Percentiles rank a stretch among this genome's conserved stretches.
These are phyloP conservation scores for Pestalotiopsis sp. DNA, from an alignment of 2,329 filamentous ascomycete species.

Conservation along the genomic window DNA sequence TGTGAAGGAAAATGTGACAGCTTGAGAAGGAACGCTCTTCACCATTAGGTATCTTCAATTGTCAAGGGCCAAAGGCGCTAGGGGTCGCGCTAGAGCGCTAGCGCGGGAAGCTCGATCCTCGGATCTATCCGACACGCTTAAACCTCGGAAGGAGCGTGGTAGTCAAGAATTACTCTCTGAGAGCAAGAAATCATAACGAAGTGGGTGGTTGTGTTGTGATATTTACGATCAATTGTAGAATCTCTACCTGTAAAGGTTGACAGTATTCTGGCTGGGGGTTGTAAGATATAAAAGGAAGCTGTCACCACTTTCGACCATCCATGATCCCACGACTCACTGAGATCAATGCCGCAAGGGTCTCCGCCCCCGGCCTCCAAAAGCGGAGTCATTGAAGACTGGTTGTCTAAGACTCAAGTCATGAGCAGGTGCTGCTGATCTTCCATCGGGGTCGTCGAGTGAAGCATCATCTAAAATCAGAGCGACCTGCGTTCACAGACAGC, in stretches of 20 bases:
- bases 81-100: neutral
- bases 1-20: neutral
- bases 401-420: neutral
- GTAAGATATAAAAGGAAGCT: too few species aligned
- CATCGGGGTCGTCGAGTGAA: neutral
- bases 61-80: neutral
- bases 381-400: neutral
- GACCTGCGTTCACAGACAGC: too few species aligned
- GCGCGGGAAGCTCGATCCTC: neutral
- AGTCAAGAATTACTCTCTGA: neutral
- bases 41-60: neutral
- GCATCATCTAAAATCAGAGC: neutral
- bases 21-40: neutral
- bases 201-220: too few species aligned
- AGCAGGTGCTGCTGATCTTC: neutral
- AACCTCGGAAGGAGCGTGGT: neutral
- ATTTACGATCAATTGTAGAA: too few species aligned
- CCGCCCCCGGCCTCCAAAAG: neutral
- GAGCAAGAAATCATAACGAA: too few species aligned
- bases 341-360: neutral
- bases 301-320: neutral
- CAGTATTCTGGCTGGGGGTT: too few species aligned
- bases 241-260: too few species aligned
- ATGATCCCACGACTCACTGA: neutral
- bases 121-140: neutral